Base-by-base conservation (phyloP, 1,139 yeast species). In the Sugiyamaella novakii region DNA sequence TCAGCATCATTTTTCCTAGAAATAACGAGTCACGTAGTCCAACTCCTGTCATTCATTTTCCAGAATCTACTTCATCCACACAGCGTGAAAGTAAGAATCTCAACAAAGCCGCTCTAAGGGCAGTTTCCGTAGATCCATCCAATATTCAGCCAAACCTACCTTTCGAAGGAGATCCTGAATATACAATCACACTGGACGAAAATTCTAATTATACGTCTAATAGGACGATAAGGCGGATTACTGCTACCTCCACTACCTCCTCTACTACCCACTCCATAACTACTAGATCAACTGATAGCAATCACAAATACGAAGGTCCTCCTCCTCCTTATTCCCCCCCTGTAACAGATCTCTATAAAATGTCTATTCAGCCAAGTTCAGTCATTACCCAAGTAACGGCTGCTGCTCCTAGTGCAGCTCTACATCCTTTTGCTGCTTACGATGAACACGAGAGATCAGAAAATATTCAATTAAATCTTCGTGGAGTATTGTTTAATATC, bases 401-500 rank as follows among this genome's bases (percentile, higher is more conserved):
- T 31, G 40, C 12, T 7, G 50, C 35, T 30, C 40, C 40, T 3
- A 36, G 38, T n/a, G 33, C 27, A 8, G 49, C 47, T 2, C 22
- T 36, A 2, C 43, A 50, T 4, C 48, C 53, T 5, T 46, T 49
- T 8, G 41, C 40, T 14, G 52, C 36, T 24, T 40, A 54, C 11
- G 51, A 37, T 14, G 57, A 50, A 3, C 46, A 49, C 14, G 56
- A 53, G 29, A 54, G 55, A 8, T 59, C 62, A 8, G 59, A 59
- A 18, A 53, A 54, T 19, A 84, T 38, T 12, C 44, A 39, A 15
- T 25, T 46, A 12, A 46, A 81, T 62, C 77, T 84, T 49, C 74
- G 94, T 45, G 94, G 87, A 11, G 69, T 66, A 14, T 65, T 70
- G 53, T 87, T 84, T 66, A 78, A 81, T 49, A 83, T 92, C 44